Evolutionary conservation across 1,284 basidiomycete genomes (phyloP).

Genomic region (Moesziomyces aphidis): DNA sequence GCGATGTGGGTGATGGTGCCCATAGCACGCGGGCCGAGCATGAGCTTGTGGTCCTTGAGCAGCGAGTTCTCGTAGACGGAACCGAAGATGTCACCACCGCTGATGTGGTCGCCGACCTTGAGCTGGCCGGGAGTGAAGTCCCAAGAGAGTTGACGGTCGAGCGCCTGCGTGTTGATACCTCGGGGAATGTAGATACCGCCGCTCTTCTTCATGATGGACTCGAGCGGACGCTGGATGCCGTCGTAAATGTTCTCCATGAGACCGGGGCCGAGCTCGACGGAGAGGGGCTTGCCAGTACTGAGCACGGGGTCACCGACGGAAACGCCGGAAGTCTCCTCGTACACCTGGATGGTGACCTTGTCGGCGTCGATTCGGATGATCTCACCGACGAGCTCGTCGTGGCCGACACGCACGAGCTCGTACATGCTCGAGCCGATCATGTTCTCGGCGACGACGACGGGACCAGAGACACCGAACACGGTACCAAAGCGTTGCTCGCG

Average conservation of each 20-base stretch:
- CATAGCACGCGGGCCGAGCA: conserved; percentile 91
- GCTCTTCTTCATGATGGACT: conserved; percentile 95
- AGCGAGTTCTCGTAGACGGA: conserved; percentile 96
- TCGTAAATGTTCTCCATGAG: conserved; percentile 99
- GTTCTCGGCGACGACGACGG: conserved; percentile 67
- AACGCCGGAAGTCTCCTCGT: conserved; percentile 82
- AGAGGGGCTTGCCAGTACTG: conserved; percentile 95
- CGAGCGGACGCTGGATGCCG: conserved; percentile 68
- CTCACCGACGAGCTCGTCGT: conserved; percentile 67
- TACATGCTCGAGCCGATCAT: conserved; percentile 68
- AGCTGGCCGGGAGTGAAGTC: conserved; percentile 90
- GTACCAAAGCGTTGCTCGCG: conserved; percentile 59
- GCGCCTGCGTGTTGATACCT: conserved; percentile 96
- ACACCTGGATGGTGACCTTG: conserved; percentile 95
- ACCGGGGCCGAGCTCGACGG: conserved; percentile 96
- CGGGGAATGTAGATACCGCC: conserved; percentile 94
- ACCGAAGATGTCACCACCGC: conserved; percentile 96
- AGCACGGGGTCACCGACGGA: conserved; percentile 98
- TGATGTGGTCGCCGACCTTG: conserved; percentile 86
- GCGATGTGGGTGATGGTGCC: conserved; percentile 94
- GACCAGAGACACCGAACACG: conserved; percentile 66
- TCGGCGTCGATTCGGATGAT: conserved; percentile 67
- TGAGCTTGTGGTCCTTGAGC: conserved; percentile 95
- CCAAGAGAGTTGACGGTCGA: conserved; percentile 90
- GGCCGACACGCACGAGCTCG: conserved; percentile 67